phyloP scores from a whole-genome alignment of 2,329 filamentous ascomycete genomes.

The Clonostachys rhizophaga region DNA sequence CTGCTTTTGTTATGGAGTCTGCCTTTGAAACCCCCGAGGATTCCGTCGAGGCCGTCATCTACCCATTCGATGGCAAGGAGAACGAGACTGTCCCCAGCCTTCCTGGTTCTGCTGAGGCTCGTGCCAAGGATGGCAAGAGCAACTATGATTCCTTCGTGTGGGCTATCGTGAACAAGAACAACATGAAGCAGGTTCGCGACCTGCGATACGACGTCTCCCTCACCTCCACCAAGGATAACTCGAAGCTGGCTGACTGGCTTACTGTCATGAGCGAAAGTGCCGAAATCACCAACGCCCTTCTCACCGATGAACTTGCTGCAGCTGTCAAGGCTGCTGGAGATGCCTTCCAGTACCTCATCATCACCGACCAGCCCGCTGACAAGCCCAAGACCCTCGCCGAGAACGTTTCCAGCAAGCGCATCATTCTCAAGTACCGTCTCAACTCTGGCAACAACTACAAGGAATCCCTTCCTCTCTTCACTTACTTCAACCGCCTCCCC shows the following conservation, averaged over 20 bases:
- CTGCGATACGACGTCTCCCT: conserved; percentile 93
- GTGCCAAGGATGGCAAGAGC: conserved; percentile 57
- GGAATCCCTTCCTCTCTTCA: conserved; percentile 68
- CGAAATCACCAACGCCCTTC: conserved; percentile 82
- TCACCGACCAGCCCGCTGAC: conserved; percentile 85
- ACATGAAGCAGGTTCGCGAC: conserved; percentile 84
- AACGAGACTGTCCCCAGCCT: conserved; percentile 65
- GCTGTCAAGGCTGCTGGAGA: conserved; percentile 77
- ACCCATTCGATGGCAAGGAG: conserved; percentile 92
- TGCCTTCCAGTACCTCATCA: conserved; percentile 75
- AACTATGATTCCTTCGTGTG: conserved; percentile 88
- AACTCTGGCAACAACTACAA: conserved; percentile 60
- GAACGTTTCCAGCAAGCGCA: conserved; percentile 76
- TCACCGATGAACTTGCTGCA: conserved; percentile 82
- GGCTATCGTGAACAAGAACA: conserved; percentile 91
- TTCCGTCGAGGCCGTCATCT: conserved; percentile 69
- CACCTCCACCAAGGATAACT: conserved; percentile 86
- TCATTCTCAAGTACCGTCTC: conserved; percentile 73
- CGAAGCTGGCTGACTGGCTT: conserved; percentile 84
- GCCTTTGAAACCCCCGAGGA: conserved; percentile 66
- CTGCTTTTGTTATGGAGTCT: conserved; percentile 78
- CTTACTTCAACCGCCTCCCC: conserved; percentile 77
- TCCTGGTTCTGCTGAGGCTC: conserved; percentile 50
- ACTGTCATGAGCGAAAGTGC: conserved; percentile 97
- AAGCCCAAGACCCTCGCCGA: conserved; percentile 84